Base-by-base conservation (phyloP, 108 stramenopile species). In the Skeletonema potamos region DNA sequence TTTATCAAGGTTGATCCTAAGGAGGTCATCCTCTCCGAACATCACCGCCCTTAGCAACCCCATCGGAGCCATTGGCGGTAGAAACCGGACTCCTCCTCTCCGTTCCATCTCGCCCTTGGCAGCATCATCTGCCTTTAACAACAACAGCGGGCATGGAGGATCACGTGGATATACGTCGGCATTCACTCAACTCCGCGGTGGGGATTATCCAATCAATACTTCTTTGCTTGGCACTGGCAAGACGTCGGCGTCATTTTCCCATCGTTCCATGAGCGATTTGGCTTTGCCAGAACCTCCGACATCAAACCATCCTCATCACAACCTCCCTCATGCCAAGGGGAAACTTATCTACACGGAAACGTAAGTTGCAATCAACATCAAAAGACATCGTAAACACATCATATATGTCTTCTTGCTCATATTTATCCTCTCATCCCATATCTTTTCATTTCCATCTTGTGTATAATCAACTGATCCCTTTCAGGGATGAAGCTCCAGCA, bases 261-360 rank as follows among this genome's bases (percentile, higher is more conserved):
- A 71, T 46, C 48, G 48, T 24, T 79, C 67, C 41, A 68, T 79
- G 59, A 79, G 78, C 32, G 78, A 72, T 68, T 66, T 72, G 39
- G 78, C 60, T 11, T 27, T 73, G 15, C 81, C 81, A 3, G 69
- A 73, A 6, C 87, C 93, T 8, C 93, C 93, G 10, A 92, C 90
- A n/a, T 89, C 87, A 30, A 85, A 88, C 66, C 93, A 94, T 71
- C 79, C 73, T 24, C 88, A 94, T 66, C 74, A 60, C 24, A 66
- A 80, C 15, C 66, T 92, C 8, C 84, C 86, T 5, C 61, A 77
- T 44, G 87, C 92, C 34, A 82, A 81, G 72, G 95, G 91, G 32
- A 61, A 68, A 54, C 89, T 97, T 56, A 85, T 96, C 66, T 97
- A 97, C 73, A 97, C 96, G 24, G 93, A 96, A 66, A 93, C 92